Conservation (phyloP, 257 asterid genomes). For the Fraxinus cuspidata region DNA sequence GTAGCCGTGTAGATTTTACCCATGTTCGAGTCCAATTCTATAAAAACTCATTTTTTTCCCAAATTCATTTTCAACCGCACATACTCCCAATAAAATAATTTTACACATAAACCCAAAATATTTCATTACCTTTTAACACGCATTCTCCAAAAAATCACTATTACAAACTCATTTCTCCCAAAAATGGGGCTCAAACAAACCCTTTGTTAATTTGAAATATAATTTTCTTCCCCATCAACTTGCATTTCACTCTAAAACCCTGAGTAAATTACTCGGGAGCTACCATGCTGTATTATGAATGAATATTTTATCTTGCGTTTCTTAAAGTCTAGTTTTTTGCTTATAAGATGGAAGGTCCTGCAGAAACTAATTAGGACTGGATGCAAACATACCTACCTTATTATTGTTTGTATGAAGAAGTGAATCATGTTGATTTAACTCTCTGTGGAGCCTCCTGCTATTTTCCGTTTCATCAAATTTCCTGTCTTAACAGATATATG, state of each 20-base stretch:
- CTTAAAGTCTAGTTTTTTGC: background rate
- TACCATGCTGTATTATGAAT: background rate
- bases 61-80: too few relatives aligned
- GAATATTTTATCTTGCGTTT: background rate
- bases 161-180: too few relatives aligned
- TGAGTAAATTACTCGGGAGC: background rate
- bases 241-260: background rate
- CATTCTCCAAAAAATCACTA: too few relatives aligned
- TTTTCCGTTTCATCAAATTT: background rate
- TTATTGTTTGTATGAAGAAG: background rate
- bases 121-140: too few relatives aligned
- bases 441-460: background rate
- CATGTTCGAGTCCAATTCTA: too few relatives aligned
- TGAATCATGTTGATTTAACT: background rate
- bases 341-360: background rate
- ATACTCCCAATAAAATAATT: too few relatives aligned
- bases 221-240: background rate
- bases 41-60: too few relatives aligned
- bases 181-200: too few relatives aligned
- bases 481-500: background rate
- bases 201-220: background rate
- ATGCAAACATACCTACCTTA: too few relatives aligned
- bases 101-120: too few relatives aligned
- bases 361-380: background rate
- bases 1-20: background rate